These are phyloP conservation scores for Trichophyton verrucosum DNA, from an alignment of 2,329 filamentous ascomycete species.

Conservation along the genomic window DNA sequence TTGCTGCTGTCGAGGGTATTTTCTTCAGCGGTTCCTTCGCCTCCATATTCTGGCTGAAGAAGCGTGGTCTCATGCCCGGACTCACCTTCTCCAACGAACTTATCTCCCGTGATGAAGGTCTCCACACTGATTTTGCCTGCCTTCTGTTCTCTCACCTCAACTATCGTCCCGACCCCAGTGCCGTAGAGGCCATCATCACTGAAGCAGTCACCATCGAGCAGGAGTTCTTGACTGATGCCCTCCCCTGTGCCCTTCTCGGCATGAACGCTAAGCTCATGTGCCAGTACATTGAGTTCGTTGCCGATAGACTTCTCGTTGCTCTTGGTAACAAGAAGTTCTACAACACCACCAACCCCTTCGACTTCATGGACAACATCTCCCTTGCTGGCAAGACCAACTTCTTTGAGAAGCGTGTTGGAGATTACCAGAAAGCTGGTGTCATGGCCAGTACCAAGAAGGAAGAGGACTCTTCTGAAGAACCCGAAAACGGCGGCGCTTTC, in stretches of 20 bases:
- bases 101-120: slow-evolving; percentile 97
- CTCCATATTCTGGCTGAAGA: slow-evolving; percentile 99
- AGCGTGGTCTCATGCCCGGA: slow-evolving; percentile 97
- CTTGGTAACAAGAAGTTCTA: slow-evolving; percentile 93
- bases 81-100: slow-evolving; percentile 99
- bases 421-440: slow-evolving; percentile 99
- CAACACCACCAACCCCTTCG: slow-evolving; percentile 88
- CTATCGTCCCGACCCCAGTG: slow-evolving; percentile 70
- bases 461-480: slow-evolving; percentile 35
- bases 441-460: slow-evolving; percentile 78
- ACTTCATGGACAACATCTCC: slow-evolving; percentile 99
- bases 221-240: slow-evolving; percentile 92
- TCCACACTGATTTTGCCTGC: slow-evolving; percentile 98
- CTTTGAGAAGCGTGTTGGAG: slow-evolving; percentile 99
- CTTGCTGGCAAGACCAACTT: slow-evolving; percentile 99
- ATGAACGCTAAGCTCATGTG: slow-evolving; percentile 98
- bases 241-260: slow-evolving; percentile 83
- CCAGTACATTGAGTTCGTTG: slow-evolving; percentile 99
- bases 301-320: slow-evolving; percentile 82
- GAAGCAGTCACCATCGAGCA: slow-evolving; percentile 93
- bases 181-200: slow-evolving; percentile 77
- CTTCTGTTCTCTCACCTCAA: slow-evolving; percentile 95
- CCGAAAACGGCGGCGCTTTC: slow-evolving; percentile 55
- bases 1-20: slow-evolving; percentile 96
- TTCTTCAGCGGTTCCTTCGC: slow-evolving; percentile 99